Percentiles rank a stretch among this genome's conserved stretches.
Evolutionary conservation across 176 grass and related monocot genomes (phyloP).

Genomic region (Musa acuminata): DNA sequence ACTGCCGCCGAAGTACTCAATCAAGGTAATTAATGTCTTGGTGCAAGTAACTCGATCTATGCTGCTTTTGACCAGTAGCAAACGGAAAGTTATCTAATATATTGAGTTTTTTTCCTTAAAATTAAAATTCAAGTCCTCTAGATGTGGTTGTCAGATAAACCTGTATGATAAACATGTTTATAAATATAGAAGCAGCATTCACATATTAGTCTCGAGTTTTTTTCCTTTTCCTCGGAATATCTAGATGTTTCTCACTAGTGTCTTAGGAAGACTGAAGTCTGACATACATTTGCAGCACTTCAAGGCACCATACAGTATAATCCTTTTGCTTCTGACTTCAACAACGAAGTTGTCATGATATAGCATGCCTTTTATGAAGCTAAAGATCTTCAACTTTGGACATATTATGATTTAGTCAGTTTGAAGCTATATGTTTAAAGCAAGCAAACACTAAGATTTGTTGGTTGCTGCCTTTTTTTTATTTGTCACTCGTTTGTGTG

Average conservation of each 20-base stretch:
- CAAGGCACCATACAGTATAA: background rate
- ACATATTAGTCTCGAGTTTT: background rate
- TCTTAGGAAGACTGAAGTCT: background rate
- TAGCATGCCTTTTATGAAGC: background rate
- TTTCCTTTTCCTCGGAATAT: background rate
- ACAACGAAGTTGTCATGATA: background rate
- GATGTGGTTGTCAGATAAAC: too few relatives aligned
- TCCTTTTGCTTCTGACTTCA: background rate
- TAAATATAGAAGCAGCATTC: too few relatives aligned
- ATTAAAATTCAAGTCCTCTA: too few relatives aligned
- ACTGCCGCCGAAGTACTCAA: conserved; percentile 11
- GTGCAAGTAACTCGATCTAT: too few relatives aligned
- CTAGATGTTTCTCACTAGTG: background rate
- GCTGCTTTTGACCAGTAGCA: background rate
- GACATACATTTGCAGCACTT: background rate
- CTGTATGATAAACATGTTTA: too few relatives aligned
- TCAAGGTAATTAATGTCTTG: conserved; percentile 10
- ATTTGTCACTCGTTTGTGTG: too few relatives aligned
- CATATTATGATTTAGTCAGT: background rate
- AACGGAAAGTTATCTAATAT: background rate
- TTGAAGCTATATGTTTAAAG: background rate
- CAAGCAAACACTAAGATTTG: too few relatives aligned
- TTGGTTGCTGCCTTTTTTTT: too few relatives aligned
- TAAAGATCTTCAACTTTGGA: background rate
- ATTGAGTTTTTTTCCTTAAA: background rate